A percentile compares a stretch with the other conserved stretches of the same genome.
Evolutionary conservation across 768 basidiomycete species (phyloP).

Genomic region (Trametes sanguinea): DNA sequence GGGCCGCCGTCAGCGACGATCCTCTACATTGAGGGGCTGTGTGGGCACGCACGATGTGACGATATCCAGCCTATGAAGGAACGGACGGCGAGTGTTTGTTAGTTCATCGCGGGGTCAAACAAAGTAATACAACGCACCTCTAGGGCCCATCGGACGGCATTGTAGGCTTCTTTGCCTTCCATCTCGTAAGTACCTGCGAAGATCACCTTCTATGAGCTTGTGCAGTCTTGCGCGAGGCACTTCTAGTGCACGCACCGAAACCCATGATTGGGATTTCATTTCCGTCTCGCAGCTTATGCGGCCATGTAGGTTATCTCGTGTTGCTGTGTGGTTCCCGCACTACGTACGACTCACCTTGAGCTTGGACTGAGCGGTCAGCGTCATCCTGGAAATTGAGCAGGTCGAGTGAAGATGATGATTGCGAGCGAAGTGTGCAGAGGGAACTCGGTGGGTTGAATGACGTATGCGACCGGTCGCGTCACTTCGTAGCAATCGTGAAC

Average conservation of each 20-base stretch:
- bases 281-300: conserved; percentile 49
- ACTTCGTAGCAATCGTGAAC: conserved; percentile 4
- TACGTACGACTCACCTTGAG: conserved; percentile 24
- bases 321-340: neutral
- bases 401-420: neutral
- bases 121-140: conserved; percentile 44
- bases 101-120: neutral
- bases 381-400: neutral
- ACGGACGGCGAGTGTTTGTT: conserved; percentile 10
- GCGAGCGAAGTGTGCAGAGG: too few species aligned
- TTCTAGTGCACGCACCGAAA: conserved; percentile 43
- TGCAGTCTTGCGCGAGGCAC: conserved; percentile 2
- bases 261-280: conserved; percentile 59
- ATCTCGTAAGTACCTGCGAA: conserved; percentile 60
- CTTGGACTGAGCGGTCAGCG: conserved; percentile 28
- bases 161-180: conserved; percentile 55
- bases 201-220: neutral
- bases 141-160: conserved; percentile 59
- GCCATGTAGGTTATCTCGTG: neutral
- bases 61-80: conserved; percentile 56
- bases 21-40: neutral
- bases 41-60: conserved; percentile 51
- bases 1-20: conserved; percentile 2
- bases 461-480: neutral
- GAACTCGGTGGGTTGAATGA: neutral